phyloP scores from a whole-genome alignment of 106 monocot genomes.

The Apostasia ramifera region DNA sequence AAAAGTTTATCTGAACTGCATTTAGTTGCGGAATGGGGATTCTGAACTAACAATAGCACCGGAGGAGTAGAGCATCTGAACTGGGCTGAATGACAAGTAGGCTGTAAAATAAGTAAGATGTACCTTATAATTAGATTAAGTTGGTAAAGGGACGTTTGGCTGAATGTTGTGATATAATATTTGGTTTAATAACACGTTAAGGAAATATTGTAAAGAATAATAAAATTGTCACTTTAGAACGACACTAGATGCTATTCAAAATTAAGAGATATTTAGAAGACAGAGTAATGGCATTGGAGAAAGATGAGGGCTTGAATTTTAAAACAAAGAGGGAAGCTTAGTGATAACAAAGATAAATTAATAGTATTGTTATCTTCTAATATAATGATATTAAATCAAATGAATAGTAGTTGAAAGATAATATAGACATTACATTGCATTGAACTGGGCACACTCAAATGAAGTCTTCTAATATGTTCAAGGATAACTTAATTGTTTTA shows the following conservation, averaged over 20 bases:
- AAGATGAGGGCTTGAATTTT: background rate
- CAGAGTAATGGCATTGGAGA: background rate
- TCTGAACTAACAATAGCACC: slow-evolving; percentile 67
- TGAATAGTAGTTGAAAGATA: background rate
- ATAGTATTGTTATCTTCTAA: background rate
- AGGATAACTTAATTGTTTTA: background rate
- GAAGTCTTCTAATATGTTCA: background rate
- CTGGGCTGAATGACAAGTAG: slow-evolving; percentile 31
- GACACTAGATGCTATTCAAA: no score
- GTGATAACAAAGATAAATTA: no score
- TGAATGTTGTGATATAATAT: background rate
- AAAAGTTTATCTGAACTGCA: slow-evolving; percentile 9
- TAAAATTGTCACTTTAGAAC: no score
- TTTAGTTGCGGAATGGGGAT: slow-evolving; percentile 36
- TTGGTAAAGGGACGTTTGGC: no score
- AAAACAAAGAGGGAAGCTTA: no score
- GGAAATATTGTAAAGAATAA: no score
- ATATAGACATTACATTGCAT: background rate
- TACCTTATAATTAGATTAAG: background rate
- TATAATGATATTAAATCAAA: background rate
- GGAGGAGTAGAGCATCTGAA: slow-evolving; percentile 19
- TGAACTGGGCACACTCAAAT: background rate
- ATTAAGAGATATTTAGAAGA: background rate
- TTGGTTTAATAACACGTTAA: no score
- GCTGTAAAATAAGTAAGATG: slow-evolving; percentile 38